Evolutionary conservation across 2,329 filamentous ascomycete genomes (phyloP), one percentile per base, ranked within the genome.

Genomic region (Cladosporium sphaerospermum): DNA sequence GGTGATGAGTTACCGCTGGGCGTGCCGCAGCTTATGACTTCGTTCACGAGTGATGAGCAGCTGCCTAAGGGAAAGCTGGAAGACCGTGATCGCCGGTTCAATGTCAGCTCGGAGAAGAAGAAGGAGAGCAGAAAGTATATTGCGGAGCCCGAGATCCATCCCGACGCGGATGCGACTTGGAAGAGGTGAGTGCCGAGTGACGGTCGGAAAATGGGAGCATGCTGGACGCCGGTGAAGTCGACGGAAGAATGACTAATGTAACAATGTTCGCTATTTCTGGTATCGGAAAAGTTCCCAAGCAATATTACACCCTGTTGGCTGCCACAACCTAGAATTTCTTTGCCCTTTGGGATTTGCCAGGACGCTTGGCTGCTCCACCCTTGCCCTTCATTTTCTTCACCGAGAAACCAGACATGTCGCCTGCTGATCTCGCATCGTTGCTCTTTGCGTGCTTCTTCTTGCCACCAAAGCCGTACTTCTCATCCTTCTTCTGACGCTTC

Each of bases 381-480:
- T 60, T 65, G 42, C 69, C 78, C 78, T 95, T 96, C 89, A 96
- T 96, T 73, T 83, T 87, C 77, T 85, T 89, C 36, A 78, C 79
- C 52, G 85, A 90, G 75, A 95, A 97, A 1, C 81, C 83, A 57
- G 82, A 82, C 61, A 95, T 74, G 69, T 99, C 93, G 56, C 82
- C 85, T 44, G 84, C 90, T 59, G 88, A 95, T 57, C 80, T 68
- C 45, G 91, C 90, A 71, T 96, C 91, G 61, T 89, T 89, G 56
- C 90, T 96, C 82, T 99, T 99, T 53, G 79, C 73, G 69, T 90
- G 84, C 52, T 86, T 80, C 80, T 99, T 99, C 83, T 96, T 96
- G 63, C 93, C 93, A 56, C 93, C 93, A 66, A 92, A 96, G 19
- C 93, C 93, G 69, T 85, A 97, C 75, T 96, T 96, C 60, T 88